Base-by-base conservation (phyloP, 805 yeast genomes). In the Starmerella davenportii region DNA sequence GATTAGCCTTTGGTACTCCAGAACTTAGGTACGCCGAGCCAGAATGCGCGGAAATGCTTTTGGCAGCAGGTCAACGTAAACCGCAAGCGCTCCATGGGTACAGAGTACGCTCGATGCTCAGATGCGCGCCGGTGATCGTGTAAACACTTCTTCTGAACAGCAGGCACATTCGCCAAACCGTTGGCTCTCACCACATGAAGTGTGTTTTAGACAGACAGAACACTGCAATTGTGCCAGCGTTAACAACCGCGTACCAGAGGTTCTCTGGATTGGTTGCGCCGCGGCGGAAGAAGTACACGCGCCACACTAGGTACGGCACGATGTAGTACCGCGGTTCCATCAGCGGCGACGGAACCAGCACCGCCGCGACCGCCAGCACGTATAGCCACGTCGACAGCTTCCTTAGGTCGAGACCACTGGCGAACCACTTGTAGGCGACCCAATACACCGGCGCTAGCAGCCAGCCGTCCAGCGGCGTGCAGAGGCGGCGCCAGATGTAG, bases 281-380 rank as follows among this genome's bases (percentile, higher is more conserved):
- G 41, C 47, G 47, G 16, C 43, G 49, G 19, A 36, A 57, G 14
- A 67, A 56, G 41, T 72, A 66, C 2, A 80, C 38, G 48, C 95
- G 68, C 72, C 85, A 82, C 30, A 84, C 56, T 11, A 79, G 54
- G 52, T 70, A 74, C 3, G 96, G 95, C 4, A 82, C 50, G 36
- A 87, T 79, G 56, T 77, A 90, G 55, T 90, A 90, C 41, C 98
- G 69, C 36, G 95, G 94, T 57, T 90, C 98, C 51, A 90, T 75
- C 46, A 90, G 63, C 4, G 96, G 98, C 0, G 95, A 76, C 17
- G 96, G 95, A 0, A 79, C 69, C 17, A 90, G 63, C 0, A 90
- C 77, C 4, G 72, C 55, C 1, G 65, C 49, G 0, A 71, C 62
- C 32, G 84, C 75, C 0, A 58, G 56, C 2, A 72, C 38, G 42